Percentiles rank a stretch among this genome's conserved stretches.
phyloP scores from a whole-genome alignment of 192 early-diverging fungal genomes.

The Piromyces finnis region DNA sequence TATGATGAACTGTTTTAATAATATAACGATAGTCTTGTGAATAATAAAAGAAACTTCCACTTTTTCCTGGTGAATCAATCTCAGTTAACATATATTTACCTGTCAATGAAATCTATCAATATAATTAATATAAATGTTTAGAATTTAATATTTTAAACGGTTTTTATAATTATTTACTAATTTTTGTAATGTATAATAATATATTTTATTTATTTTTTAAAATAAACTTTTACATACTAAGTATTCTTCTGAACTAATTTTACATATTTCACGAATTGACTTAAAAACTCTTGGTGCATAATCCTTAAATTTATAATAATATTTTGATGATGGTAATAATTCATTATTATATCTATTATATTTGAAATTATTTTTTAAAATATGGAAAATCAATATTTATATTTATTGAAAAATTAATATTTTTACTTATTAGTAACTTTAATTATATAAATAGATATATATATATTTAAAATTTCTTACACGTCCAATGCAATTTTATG shows the following conservation, averaged over 20 bases:
- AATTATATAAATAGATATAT: no score
- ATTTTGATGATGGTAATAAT: conserved; percentile 78
- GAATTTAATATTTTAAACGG: no score
- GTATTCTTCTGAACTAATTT: conserved; percentile 83
- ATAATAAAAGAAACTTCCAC: conserved; percentile 94
- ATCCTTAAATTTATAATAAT: conserved; percentile 99
- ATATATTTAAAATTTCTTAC: background rate
- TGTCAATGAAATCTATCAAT: conserved; percentile 59
- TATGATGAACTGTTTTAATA: conserved; percentile 92
- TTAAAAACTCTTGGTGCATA: conserved; percentile 97
- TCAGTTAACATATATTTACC: conserved; percentile 94
- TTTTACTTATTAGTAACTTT: no score
- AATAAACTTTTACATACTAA: conserved; percentile 52
- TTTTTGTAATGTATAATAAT: no score
- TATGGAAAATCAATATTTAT: no score
- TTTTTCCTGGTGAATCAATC: conserved; percentile 87
- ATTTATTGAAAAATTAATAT: no score
- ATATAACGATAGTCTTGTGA: conserved; percentile 95
- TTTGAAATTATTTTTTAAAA: no score
- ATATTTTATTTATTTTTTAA: no score
- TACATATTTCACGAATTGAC: conserved; percentile 65
- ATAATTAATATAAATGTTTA: background rate
- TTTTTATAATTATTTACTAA: no score
- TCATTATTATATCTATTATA: conserved; percentile 65
- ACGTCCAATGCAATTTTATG: background rate